Evolutionary conservation across 1,139 yeast genomes (phyloP).

Genomic region (Yamadazyma sp.): DNA sequence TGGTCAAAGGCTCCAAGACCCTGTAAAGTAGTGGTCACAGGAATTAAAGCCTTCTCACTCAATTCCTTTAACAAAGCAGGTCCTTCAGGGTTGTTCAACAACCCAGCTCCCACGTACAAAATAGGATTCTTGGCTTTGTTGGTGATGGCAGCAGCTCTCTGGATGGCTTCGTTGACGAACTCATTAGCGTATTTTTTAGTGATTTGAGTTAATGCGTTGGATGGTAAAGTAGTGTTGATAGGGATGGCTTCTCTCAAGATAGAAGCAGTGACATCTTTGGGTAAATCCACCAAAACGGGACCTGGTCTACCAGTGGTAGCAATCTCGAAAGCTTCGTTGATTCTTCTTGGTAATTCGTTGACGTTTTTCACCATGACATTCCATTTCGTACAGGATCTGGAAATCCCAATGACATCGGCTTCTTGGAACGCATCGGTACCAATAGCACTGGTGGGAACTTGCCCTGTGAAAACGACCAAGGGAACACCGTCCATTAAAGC

Average conservation of each 20-base stretch:
- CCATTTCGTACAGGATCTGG: slow-evolving; percentile 98
- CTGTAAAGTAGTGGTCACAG: slow-evolving; percentile 94
- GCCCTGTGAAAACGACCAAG: slow-evolving; percentile 96
- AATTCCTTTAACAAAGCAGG: slow-evolving; percentile 78
- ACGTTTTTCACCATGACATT: slow-evolving; percentile 96
- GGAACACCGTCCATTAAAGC: slow-evolving; percentile 98
- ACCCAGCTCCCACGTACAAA: slow-evolving; percentile 90
- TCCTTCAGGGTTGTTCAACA: slow-evolving; percentile 77
- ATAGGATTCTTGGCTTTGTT: slow-evolving; percentile 86
- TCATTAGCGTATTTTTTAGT: slow-evolving; percentile 74
- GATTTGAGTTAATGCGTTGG: slow-evolving; percentile 69
- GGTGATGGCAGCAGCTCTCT: slow-evolving; percentile 73
- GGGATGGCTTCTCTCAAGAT: slow-evolving; percentile 87
- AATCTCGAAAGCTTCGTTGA: slow-evolving; percentile 96
- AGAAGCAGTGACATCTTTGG: slow-evolving; percentile 96
- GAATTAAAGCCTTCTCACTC: slow-evolving; percentile 87
- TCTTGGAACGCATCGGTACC: slow-evolving; percentile 99
- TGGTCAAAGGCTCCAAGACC: slow-evolving; percentile 95
- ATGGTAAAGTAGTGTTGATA: slow-evolving; percentile 78
- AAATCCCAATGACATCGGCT: slow-evolving; percentile 96
- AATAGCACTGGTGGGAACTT: slow-evolving; percentile 91
- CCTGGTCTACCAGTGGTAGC: slow-evolving; percentile 98
- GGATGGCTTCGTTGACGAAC: slow-evolving; percentile 72
- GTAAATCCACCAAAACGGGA: slow-evolving; percentile 95
- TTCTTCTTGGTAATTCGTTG: slow-evolving; percentile 91